These are phyloP conservation scores for Microascus cirrosus DNA, from an alignment of 2,329 filamentous ascomycete genomes.

Conservation along the genomic window DNA sequence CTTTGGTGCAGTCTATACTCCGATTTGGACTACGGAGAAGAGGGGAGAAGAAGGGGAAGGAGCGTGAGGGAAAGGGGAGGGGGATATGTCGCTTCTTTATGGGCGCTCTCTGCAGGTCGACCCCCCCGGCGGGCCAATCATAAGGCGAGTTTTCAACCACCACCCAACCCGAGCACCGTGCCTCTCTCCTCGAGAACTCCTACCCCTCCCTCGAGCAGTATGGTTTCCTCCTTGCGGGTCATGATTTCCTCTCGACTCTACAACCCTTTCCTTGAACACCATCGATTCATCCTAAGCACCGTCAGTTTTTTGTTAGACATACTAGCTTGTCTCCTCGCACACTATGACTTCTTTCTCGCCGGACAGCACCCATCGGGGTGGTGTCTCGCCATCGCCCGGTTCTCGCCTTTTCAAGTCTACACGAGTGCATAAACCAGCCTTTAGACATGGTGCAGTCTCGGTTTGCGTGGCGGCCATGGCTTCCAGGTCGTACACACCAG, in stretches of 20 bases:
- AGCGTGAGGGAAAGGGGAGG: background rate
- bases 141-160: background rate
- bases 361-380: background rate
- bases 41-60: background rate
- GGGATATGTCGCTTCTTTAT: background rate
- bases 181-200: background rate
- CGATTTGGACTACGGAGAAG: background rate
- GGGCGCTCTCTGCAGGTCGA: background rate
- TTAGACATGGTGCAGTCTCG: too few species aligned
- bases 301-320: too few species aligned
- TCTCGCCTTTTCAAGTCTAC: background rate
- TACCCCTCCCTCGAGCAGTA: too few species aligned
- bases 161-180: background rate
- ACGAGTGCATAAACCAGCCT: too few species aligned
- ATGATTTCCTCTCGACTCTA: too few species aligned
- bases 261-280: too few species aligned
- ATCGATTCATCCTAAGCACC: too few species aligned
- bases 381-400: background rate
- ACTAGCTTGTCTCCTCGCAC: too few species aligned
- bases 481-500: too few species aligned
- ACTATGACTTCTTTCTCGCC: background rate
- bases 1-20: background rate
- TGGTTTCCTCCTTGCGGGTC: too few species aligned
- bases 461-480: too few species aligned
- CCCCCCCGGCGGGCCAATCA: background rate